Conservation (phyloP, 176 grass and related monocot genomes). For the Carex myosuroides region DNA sequence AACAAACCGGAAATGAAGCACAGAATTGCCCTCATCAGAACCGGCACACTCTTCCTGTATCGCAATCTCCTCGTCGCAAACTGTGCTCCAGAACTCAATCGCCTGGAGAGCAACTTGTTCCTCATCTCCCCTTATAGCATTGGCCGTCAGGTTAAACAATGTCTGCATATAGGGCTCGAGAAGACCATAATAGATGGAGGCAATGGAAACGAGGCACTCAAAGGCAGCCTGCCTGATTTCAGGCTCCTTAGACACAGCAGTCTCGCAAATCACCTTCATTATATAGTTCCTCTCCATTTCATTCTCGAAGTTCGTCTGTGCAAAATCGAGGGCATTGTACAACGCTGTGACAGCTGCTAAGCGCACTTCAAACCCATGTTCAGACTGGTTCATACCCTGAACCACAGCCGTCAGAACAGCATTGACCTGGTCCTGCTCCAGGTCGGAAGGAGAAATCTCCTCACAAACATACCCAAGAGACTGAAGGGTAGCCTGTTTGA, state of each 20-base stretch:
- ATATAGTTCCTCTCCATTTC: constrained; percentile 62
- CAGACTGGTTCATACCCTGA: constrained; percentile 55
- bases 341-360: constrained; percentile 52
- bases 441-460: constrained; percentile 50
- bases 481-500: constrained; percentile 55
- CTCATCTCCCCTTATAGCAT: constrained; percentile 49
- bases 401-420: constrained; percentile 59
- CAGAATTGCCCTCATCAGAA: constrained; percentile 27
- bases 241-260: constrained; percentile 42
- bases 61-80: constrained; percentile 45
- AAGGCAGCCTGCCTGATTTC: constrained; percentile 53
- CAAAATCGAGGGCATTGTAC: constrained; percentile 70
- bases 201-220: constrained; percentile 56
- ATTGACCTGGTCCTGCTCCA: constrained; percentile 68
- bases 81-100: constrained; percentile 59
- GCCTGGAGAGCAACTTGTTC: constrained; percentile 61
- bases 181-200: constrained; percentile 47
- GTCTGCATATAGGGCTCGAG: constrained; percentile 56
- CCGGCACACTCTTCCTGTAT: constrained; percentile 41
- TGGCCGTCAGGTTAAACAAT: constrained; percentile 52
- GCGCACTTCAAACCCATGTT: constrained; percentile 41
- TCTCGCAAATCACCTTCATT: constrained; percentile 62
- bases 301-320: constrained; percentile 55
- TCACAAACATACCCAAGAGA: constrained; percentile 62
- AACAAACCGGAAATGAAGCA: constrained; percentile 35